A percentile compares a stretch with the other conserved stretches of the same genome.
phyloP scores from a whole-genome alignment of 192 early-diverging fungal species.

The Umbelopsis ramanniana region DNA sequence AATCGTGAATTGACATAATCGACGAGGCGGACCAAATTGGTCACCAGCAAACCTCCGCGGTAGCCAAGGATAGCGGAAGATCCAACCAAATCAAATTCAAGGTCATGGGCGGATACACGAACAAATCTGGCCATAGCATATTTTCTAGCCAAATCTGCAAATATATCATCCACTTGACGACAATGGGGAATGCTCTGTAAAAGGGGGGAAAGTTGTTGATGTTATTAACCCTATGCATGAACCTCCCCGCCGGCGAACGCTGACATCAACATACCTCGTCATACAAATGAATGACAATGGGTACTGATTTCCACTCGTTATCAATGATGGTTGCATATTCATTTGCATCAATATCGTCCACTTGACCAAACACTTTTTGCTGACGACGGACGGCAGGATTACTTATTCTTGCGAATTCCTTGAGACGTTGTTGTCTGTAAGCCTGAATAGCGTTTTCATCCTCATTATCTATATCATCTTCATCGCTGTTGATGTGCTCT shows the following conservation, averaged over 20 bases:
- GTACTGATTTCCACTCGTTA: slow-evolving; percentile 50
- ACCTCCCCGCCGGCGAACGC: too few relatives aligned
- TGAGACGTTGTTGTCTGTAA: slow-evolving; percentile 48
- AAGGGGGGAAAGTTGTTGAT: background rate
- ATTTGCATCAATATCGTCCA: slow-evolving; percentile 50
- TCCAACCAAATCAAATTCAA: slow-evolving; percentile 62
- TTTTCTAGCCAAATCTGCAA: slow-evolving; percentile 50
- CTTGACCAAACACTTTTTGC: slow-evolving; percentile 50
- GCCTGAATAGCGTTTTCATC: slow-evolving; percentile 41
- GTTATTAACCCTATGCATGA: background rate
- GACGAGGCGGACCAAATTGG: slow-evolving; percentile 58
- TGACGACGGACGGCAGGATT: slow-evolving; percentile 27
- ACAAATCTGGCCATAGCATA: slow-evolving; percentile 58
- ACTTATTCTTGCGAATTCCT: slow-evolving; percentile 41
- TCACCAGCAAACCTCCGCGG: slow-evolving; percentile 52
- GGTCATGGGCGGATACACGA: slow-evolving; percentile 49
- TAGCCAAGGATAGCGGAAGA: slow-evolving; percentile 62
- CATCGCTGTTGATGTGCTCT: slow-evolving; percentile 38
- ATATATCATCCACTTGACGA: slow-evolving; percentile 45
- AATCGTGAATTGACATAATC: slow-evolving; percentile 48
- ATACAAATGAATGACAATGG: slow-evolving; percentile 57
- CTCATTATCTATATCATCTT: slow-evolving; percentile 35
- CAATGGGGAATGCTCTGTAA: slow-evolving; percentile 39
- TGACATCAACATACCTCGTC: slow-evolving; percentile 43
- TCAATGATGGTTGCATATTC: slow-evolving; percentile 58